Evolutionary conservation across 1,284 basidiomycete species (phyloP).

Genomic region (Apiotrichum laibachii): DNA sequence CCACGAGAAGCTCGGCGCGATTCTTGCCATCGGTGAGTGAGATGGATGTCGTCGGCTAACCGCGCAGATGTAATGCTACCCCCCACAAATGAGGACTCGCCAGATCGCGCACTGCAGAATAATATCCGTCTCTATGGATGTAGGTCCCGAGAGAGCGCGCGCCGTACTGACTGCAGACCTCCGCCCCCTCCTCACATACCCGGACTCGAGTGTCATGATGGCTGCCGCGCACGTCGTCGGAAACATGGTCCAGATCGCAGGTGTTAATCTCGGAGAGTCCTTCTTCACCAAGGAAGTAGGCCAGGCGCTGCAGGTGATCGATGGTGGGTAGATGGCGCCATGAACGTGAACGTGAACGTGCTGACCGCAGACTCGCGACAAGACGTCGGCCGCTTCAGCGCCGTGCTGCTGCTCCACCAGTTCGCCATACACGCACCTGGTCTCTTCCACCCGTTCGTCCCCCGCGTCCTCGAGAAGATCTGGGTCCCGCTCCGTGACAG

Average conservation of each 20-base stretch:
- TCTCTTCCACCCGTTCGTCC: constrained; percentile 82
- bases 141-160: constrained; percentile 18
- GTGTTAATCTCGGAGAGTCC: constrained; percentile 45
- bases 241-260: constrained; percentile 49
- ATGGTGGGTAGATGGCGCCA: constrained; percentile 32
- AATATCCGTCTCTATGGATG: constrained; percentile 49
- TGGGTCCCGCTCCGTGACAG: constrained; percentile 81
- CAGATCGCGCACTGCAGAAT: constrained; percentile 47
- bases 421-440: constrained; percentile 79
- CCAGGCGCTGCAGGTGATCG: constrained; percentile 46
- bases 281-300: constrained; percentile 51
- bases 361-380: constrained; percentile 39
- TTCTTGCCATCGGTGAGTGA: constrained; percentile 52
- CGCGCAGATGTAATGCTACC: constrained; percentile 40
- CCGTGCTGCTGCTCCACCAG: constrained; percentile 76
- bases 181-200: constrained; percentile 45
- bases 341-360: constrained; percentile 5
- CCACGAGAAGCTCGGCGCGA: constrained; percentile 54
- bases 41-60: neutral
- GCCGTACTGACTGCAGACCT: constrained; percentile 32
- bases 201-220: constrained; percentile 50
- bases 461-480: constrained; percentile 84
- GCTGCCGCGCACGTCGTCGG: constrained; percentile 47
- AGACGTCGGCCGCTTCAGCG: constrained; percentile 49
- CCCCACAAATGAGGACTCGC: constrained; percentile 45